Evolutionary conservation across 2,329 filamentous ascomycete species (phyloP), one percentile per base, ranked within the genome.

Genomic region (Trichocomaceae sp.): DNA sequence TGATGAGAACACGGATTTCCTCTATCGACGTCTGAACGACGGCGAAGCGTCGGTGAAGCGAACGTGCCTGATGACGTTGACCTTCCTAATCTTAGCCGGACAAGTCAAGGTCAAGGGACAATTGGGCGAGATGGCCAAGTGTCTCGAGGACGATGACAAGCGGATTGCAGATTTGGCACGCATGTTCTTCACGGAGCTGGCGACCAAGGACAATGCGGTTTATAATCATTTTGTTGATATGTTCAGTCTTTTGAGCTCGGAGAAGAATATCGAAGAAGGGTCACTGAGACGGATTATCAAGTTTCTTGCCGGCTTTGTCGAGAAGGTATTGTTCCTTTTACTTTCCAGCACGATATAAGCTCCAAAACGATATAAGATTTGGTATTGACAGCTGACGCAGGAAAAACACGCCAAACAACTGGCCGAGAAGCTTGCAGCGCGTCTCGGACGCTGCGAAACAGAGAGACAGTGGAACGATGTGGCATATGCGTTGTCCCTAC

Each of bases 221-320:
- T 99, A 99, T 72, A 99, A 99, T 70, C 92, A 99, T 75, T 99
- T 99, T 72, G 90, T 99, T 26, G 93, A 99, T 69, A 97, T 99
- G 89, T 99, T 99, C 72, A 92, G 88, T 66, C 75, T 97, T 60
- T 78, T 99, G 47, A 93, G 88, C 56, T 87, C 90, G 0, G 92
- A 95, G 63, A 82, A 82, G 52, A 82, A 79, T 29, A 77, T 99
- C 61, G 85, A 90, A 9, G 92, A 96, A 69, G 90, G 96, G 63
- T 83, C 87, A 22, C 86, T 99, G 73, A 85, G 83, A 69, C 81
- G 88, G 58, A 92, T 99, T 57, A 81, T 99, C 60, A 90, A 90
- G 67, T 99, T 99, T 74, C 74, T 99, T 67, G 84, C 95, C 59
- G 90, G 90, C 1, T 99, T 99, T 70, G 90, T 99, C 60, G 93